These are phyloP conservation scores for Pichia eremophila DNA, from an alignment of 805 yeast genomes.

Conservation along the genomic window DNA sequence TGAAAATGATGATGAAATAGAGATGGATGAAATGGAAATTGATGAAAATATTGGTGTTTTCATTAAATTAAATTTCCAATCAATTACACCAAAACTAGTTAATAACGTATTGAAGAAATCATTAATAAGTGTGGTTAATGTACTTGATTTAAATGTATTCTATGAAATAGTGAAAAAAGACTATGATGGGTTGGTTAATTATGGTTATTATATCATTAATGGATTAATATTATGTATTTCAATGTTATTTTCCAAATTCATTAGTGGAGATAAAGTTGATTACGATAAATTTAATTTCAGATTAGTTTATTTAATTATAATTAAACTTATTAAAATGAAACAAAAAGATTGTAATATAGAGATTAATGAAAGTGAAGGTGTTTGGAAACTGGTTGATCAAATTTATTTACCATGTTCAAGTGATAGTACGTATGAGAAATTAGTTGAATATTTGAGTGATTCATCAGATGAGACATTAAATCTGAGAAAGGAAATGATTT, in stretches of 20 bases:
- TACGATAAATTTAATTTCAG: slow-evolving; percentile 11
- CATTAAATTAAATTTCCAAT: not conserved
- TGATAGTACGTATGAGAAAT: not conserved
- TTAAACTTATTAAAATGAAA: slow-evolving; percentile 8
- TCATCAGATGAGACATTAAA: not conserved
- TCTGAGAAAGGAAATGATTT: not conserved
- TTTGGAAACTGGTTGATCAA: slow-evolving; percentile 5
- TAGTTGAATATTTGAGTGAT: slow-evolving; percentile 2
- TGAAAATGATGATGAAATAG: not conserved
- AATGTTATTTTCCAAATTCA: slow-evolving; percentile 15
- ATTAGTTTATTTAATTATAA: slow-evolving; percentile 7
- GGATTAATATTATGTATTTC: slow-evolving; percentile 20
- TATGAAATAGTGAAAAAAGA: not conserved
- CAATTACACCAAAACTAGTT: not conserved
- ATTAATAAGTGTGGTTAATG: no score
- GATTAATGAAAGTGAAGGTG: slow-evolving; percentile 17
- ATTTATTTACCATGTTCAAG: slow-evolving; percentile 5
- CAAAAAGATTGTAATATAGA: slow-evolving; percentile 6
- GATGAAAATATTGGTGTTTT: no score
- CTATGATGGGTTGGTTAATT: not conserved
- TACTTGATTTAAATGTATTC: no score
- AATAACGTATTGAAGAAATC: not conserved
- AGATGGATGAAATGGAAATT: not conserved
- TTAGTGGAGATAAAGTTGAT: slow-evolving; percentile 3
- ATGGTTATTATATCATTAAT: slow-evolving; percentile 11